These are phyloP conservation scores for Nicotiana tabacum DNA, from an alignment of 257 asterid genomes.

Conservation along the genomic window DNA sequence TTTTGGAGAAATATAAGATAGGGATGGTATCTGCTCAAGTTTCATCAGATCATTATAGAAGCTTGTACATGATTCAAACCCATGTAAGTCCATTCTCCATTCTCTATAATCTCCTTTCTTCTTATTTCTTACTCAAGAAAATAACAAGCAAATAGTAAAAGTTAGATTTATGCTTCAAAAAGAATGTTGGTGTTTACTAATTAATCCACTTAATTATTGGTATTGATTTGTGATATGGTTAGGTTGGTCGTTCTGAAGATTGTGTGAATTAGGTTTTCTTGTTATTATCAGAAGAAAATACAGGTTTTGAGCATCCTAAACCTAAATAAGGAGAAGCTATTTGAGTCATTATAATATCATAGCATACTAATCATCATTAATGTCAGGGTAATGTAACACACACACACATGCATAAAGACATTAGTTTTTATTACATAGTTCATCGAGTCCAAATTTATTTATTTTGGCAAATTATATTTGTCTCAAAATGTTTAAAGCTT, in stretches of 20 bases:
- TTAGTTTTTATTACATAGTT: too few species aligned
- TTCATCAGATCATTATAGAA: conserved; percentile 21
- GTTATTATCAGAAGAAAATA: background rate
- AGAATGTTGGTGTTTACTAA: background rate
- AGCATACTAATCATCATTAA: too few species aligned
- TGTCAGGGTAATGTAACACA: too few species aligned
- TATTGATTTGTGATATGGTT: background rate
- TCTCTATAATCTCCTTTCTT: background rate
- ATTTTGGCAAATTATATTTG: too few species aligned
- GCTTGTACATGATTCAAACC: conserved; percentile 30
- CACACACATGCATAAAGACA: too few species aligned
- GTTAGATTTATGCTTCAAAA: background rate
- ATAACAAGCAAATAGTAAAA: background rate
- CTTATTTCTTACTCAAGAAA: background rate
- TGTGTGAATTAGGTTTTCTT: conserved; percentile 6
- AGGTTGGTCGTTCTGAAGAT: background rate
- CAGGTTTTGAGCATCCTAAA: background rate
- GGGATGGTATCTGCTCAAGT: conserved; percentile 31
- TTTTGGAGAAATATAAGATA: conserved; percentile 35
- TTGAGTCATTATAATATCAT: too few species aligned
- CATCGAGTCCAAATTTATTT: too few species aligned
- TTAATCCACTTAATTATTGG: background rate
- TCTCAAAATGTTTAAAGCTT: too few species aligned
- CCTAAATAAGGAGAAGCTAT: background rate
- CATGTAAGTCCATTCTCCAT: conserved; percentile 18